Percentiles rank a stretch among this genome's conserved stretches.
phyloP scores from a whole-genome alignment of 1,284 basidiomycete genomes.

The Marasmius tenuissimus region DNA sequence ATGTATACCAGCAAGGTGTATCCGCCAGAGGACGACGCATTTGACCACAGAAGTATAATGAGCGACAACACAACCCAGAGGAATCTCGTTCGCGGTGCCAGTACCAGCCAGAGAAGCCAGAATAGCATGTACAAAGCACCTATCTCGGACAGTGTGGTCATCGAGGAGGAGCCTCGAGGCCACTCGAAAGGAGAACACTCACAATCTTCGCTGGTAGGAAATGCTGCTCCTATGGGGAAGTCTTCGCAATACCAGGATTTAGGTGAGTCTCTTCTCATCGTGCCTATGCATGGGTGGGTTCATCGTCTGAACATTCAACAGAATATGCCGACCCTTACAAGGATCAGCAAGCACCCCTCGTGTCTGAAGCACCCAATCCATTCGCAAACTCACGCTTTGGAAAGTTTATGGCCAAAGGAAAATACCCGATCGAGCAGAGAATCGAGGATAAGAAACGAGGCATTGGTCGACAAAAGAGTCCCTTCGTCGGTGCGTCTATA shows the following conservation, averaged over 20 bases:
- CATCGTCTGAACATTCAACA: slow-evolving; percentile 23
- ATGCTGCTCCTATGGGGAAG: slow-evolving; percentile 40
- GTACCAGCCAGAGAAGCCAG: slow-evolving; percentile 1
- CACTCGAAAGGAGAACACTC: slow-evolving; percentile 30
- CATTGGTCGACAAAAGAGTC: slow-evolving; percentile 79
- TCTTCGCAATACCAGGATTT: slow-evolving; percentile 48
- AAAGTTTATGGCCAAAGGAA: slow-evolving; percentile 42
- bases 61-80: slow-evolving; percentile 13
- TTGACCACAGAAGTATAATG: slow-evolving; percentile 18
- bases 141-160: not conserved
- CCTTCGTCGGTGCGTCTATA: slow-evolving; percentile 61
- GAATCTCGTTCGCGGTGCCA: slow-evolving; percentile 17
- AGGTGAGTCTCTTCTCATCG: slow-evolving; percentile 37
- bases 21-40: slow-evolving; percentile 20
- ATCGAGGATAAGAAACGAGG: slow-evolving; percentile 86
- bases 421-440: slow-evolving; percentile 74
- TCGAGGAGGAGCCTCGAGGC: not conserved
- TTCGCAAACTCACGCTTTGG: slow-evolving; percentile 38
- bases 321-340: slow-evolving; percentile 61
- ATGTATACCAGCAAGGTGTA: not conserved
- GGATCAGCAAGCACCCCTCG: slow-evolving; percentile 19
- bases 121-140: not conserved
- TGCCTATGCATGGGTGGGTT: not conserved
- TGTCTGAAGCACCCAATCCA: slow-evolving; percentile 37
- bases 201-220: slow-evolving; percentile 42